phyloP scores from a whole-genome alignment of 257 asterid genomes.

The Cynanchum wilfordii region DNA sequence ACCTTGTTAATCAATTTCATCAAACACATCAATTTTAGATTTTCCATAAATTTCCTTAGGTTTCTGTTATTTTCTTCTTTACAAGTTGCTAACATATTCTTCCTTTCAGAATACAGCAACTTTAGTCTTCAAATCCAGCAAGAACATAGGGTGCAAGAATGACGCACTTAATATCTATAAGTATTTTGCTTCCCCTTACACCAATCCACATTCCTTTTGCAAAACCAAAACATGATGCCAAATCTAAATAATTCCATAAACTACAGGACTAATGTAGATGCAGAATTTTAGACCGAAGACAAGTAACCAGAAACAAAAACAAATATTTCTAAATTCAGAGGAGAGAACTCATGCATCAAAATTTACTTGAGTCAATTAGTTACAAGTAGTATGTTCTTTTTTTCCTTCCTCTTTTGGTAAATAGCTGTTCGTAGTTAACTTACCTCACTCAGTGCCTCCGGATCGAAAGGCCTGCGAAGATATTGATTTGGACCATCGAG shows the following conservation, averaged over 20 bases:
- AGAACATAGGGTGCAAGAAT: neutral
- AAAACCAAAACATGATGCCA: neutral
- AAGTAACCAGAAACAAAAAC: neutral
- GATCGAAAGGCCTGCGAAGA: conserved; percentile 44
- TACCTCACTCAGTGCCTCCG: conserved; percentile 37
- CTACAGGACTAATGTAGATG: neutral
- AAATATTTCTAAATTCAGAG: neutral
- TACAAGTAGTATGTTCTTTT: too few relatives aligned
- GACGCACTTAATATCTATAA: neutral
- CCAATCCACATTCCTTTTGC: neutral
- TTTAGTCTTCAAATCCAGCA: neutral
- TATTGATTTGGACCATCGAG: conserved; percentile 54
- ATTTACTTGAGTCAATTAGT: neutral
- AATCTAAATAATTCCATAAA: neutral
- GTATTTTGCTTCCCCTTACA: neutral
- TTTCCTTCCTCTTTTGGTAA: too few relatives aligned
- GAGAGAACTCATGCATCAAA: neutral
- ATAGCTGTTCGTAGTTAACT: conserved; percentile 22
- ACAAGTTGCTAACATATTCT: neutral
- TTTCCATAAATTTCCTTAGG: neutral
- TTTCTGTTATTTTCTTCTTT: neutral
- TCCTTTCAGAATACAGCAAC: neutral
- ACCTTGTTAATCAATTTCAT: neutral
- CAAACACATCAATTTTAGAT: neutral
- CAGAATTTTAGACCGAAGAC: too few relatives aligned